These are phyloP conservation scores for Dendrobium huoshanense DNA, from an alignment of 106 monocot genomes.

Conservation along the genomic window DNA sequence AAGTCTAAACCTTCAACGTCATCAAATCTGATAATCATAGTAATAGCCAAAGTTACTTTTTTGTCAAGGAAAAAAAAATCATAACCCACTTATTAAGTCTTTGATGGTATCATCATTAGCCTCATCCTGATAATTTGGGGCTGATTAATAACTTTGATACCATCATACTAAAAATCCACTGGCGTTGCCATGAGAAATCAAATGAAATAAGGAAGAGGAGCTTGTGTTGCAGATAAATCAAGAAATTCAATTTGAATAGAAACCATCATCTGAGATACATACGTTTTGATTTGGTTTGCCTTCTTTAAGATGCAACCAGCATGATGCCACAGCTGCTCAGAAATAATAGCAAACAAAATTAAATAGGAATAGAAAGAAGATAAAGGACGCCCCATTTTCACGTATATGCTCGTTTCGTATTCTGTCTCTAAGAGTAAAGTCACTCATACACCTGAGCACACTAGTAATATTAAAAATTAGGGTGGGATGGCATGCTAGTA, in stretches of 20 bases:
- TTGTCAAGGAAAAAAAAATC: background rate
- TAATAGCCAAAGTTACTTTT: background rate
- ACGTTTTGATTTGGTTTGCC: constrained; percentile 88
- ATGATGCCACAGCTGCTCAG: constrained; percentile 94
- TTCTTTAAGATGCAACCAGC: constrained; percentile 86
- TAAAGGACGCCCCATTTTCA: background rate
- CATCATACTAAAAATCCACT: background rate
- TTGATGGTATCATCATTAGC: background rate
- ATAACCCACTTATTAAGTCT: background rate
- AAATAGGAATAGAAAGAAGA: background rate
- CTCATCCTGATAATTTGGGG: background rate
- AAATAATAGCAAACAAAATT: background rate
- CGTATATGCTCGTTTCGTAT: too few relatives aligned
- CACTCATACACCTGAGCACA: too few relatives aligned
- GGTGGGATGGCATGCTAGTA: too few relatives aligned
- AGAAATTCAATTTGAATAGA: background rate
- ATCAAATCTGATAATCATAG: constrained; percentile 44
- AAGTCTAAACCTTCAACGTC: constrained; percentile 87
- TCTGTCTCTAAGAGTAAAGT: too few relatives aligned
- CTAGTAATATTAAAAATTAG: too few relatives aligned
- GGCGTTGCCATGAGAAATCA: background rate
- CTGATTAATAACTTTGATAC: background rate
- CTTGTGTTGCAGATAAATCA: background rate
- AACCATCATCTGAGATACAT: constrained; percentile 15
- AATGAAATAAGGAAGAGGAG: background rate